These are phyloP conservation scores for Grigorovia jiainica DNA, from an alignment of 805 yeast species.

Conservation along the genomic window DNA sequence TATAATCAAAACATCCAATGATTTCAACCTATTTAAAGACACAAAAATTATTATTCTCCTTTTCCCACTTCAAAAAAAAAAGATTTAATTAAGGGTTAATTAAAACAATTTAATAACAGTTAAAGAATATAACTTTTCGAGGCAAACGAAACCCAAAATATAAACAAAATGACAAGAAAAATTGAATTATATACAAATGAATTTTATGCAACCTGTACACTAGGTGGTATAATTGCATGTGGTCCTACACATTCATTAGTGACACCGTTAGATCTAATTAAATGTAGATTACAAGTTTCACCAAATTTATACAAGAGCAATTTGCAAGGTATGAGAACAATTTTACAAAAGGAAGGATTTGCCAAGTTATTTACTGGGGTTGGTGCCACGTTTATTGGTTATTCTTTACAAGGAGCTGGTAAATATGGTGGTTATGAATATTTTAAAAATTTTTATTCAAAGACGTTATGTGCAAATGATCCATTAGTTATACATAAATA, in stretches of 20 bases:
- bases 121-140: too few species aligned
- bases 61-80: too few species aligned
- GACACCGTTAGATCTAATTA: constrained; percentile 88
- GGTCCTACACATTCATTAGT: constrained; percentile 95
- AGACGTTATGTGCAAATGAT: constrained; percentile 50
- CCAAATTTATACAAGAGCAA: constrained; percentile 64
- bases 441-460: constrained; percentile 73
- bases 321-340: constrained; percentile 70
- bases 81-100: too few species aligned
- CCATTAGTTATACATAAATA: constrained; percentile 49
- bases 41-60: too few species aligned
- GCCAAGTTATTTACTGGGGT: constrained; percentile 76
- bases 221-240: constrained; percentile 72
- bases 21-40: too few species aligned
- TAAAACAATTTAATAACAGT: too few species aligned
- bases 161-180: background rate
- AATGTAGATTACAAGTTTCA: constrained; percentile 87
- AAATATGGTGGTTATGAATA: constrained; percentile 92
- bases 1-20: too few species aligned
- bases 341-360: constrained; percentile 63
- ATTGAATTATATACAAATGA: constrained; percentile 20
- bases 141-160: background rate
- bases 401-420: constrained; percentile 94
- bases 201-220: constrained; percentile 37
- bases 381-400: constrained; percentile 89